A percentile compares a stretch with the other conserved stretches of the same genome.
Conservation (phyloP, 371 early-diverging fungal genomes). For the Homolaphlyctis polyrhiza region DNA sequence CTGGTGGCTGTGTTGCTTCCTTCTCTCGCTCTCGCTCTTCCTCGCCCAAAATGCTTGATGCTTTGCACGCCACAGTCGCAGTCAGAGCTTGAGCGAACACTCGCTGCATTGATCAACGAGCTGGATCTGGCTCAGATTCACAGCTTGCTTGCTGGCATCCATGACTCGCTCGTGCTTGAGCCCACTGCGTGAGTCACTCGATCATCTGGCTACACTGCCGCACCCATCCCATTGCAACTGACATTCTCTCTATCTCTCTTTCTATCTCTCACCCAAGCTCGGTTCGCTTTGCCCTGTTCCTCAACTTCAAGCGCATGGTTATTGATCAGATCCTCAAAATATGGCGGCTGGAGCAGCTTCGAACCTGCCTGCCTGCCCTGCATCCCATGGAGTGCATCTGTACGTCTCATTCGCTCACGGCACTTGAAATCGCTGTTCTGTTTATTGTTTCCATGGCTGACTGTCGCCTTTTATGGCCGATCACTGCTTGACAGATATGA, state of each 20-base stretch:
- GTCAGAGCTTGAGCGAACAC: neutral
- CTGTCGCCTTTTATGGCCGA: neutral
- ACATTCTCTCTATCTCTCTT: neutral
- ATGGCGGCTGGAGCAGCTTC: slow-evolving; percentile 4
- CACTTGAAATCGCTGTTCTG: too few relatives aligned
- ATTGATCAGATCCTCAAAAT: slow-evolving; percentile 8
- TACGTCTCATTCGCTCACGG: neutral
- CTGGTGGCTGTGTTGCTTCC: neutral
- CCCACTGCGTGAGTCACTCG: neutral
- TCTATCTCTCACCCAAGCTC: neutral
- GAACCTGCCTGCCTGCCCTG: neutral
- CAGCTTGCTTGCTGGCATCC: neutral
- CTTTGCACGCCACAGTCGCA: neutral
- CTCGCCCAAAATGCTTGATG: neutral
- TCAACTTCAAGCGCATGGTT: slow-evolving; percentile 13
- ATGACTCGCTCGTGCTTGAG: neutral
- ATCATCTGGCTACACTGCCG: neutral
- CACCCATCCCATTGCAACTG: neutral
- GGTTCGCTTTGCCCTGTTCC: slow-evolving; percentile 11
- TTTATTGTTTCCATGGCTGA: neutral
- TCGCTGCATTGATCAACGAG: neutral
- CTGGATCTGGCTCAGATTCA: neutral
- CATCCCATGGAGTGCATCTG: slow-evolving; percentile 17
- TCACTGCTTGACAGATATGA: slow-evolving; percentile 10
- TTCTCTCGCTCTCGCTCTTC: neutral